Percentiles rank a stretch among this genome's conserved stretches.
Conservation (phyloP, 2,329 filamentous ascomycete genomes). For the Kalaharituber pfeilii region DNA sequence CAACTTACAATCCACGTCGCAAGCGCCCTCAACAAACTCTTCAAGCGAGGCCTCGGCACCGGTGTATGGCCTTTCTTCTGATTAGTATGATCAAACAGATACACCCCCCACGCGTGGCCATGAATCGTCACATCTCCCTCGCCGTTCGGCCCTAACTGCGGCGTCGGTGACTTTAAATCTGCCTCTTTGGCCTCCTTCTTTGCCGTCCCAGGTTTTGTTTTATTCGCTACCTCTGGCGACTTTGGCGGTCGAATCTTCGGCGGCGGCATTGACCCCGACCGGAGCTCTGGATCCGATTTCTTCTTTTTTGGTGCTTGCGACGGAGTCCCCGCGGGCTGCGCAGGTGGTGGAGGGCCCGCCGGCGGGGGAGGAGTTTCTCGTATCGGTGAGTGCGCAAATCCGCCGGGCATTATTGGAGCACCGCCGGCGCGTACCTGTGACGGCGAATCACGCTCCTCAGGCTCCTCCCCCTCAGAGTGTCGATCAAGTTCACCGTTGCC, state of each 20-base stretch:
- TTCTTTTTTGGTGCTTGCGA: neutral
- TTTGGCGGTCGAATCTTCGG: slow-evolving; percentile 9
- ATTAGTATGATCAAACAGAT: neutral
- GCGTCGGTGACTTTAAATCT: neutral
- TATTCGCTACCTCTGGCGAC: slow-evolving; percentile 7
- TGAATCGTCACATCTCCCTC: slow-evolving; percentile 12
- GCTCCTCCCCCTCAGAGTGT: neutral
- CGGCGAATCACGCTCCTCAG: slow-evolving; percentile 8
- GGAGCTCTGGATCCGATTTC: neutral
- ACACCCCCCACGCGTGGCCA: slow-evolving; percentile 7
- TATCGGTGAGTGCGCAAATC: neutral
- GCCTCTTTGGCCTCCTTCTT: neutral
- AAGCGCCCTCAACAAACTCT: slow-evolving; percentile 18
- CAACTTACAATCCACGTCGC: slow-evolving; percentile 21
- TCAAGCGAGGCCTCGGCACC: slow-evolving; percentile 16
- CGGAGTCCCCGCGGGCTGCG: neutral
- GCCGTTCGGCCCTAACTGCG: neutral
- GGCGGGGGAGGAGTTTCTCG: neutral
- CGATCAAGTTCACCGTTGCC: slow-evolving; percentile 5
- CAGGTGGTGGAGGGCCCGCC: neutral
- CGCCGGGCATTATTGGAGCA: neutral
- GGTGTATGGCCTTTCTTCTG: slow-evolving; percentile 6
- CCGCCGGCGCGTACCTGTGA: neutral
- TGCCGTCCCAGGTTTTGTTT: slow-evolving; percentile 1
- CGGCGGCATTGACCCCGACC: slow-evolving; percentile 1